These are phyloP conservation scores for Dendrocalamus latiflorus DNA, from an alignment of 202 grass and related monocot species.

Conservation along the genomic window DNA sequence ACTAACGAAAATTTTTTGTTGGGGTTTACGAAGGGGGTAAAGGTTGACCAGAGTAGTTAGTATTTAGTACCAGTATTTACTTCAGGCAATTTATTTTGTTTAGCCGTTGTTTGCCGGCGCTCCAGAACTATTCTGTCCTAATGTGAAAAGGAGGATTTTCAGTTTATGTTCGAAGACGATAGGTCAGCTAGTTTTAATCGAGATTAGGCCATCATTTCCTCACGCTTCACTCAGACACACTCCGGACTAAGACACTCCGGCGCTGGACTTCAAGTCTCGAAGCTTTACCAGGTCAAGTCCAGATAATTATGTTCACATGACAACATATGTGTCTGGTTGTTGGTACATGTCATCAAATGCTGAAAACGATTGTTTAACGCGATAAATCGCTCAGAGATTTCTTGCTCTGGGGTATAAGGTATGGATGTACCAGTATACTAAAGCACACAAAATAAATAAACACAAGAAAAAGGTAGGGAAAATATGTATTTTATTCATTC, in stretches of 20 bases:
- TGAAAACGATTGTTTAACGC: neutral
- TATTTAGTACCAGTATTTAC: neutral
- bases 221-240: neutral
- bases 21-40: neutral
- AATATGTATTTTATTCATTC: too few relatives aligned
- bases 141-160: neutral
- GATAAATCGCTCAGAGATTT: too few relatives aligned
- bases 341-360: neutral
- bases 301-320: conserved; percentile 39
- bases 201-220: neutral
- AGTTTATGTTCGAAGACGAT: neutral
- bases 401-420: too few relatives aligned
- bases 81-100: neutral
- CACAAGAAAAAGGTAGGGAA: too few relatives aligned
- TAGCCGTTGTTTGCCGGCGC: neutral
- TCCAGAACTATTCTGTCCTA: neutral
- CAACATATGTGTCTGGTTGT: neutral
- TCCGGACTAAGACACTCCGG: neutral
- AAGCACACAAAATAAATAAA: too few relatives aligned
- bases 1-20: neutral
- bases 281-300: conserved; percentile 23
- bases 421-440: too few relatives aligned
- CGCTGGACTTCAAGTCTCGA: conserved; percentile 26
- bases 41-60: conserved; percentile 10
- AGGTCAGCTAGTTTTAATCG: neutral